phyloP scores from a whole-genome alignment of 495 filamentous ascomycete species.

The Pyrenula massariospora region DNA sequence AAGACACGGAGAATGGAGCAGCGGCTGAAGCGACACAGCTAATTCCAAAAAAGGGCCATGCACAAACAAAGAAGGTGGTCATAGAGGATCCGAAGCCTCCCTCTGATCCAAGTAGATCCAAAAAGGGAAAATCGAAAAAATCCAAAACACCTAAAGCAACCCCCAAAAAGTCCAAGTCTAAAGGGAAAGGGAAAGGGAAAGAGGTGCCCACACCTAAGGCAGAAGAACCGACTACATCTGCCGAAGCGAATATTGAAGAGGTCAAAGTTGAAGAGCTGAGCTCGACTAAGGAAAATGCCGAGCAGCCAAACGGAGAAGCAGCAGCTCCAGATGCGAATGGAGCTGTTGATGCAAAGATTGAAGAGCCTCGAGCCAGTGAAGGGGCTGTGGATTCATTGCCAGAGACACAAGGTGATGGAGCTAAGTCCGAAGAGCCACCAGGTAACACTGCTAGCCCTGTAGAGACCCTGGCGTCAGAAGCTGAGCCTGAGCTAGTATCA shows the following conservation, averaged over 20 bases:
- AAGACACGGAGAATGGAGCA: not conserved
- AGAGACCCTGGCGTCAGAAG: constrained; percentile 8
- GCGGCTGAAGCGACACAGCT: not conserved
- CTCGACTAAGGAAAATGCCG: not conserved
- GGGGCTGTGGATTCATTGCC: too few species aligned
- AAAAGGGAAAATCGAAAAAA: not conserved
- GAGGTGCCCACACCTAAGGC: constrained; percentile 1
- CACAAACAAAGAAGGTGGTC: too few species aligned
- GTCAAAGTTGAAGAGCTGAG: too few species aligned
- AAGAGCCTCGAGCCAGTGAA: too few species aligned
- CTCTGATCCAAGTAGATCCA: not conserved
- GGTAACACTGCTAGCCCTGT: constrained; percentile 1
- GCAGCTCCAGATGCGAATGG: too few species aligned
- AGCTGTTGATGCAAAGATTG: too few species aligned
- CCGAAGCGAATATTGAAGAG: not conserved
- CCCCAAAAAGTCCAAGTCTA: not conserved
- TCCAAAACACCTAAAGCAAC: not conserved
- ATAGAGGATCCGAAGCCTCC: not conserved
- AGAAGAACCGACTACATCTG: not conserved
- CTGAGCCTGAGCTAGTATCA: constrained; percentile 5
- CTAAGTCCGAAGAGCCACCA: constrained; percentile 1
- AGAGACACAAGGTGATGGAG: too few species aligned
- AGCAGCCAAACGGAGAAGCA: too few species aligned
- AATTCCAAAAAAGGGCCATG: not conserved
- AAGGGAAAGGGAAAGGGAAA: not conserved